Evolutionary conservation across 1,284 basidiomycete genomes (phyloP), one percentile per base, ranked within the genome.

Genomic region (Apiotrichum gamsii): DNA sequence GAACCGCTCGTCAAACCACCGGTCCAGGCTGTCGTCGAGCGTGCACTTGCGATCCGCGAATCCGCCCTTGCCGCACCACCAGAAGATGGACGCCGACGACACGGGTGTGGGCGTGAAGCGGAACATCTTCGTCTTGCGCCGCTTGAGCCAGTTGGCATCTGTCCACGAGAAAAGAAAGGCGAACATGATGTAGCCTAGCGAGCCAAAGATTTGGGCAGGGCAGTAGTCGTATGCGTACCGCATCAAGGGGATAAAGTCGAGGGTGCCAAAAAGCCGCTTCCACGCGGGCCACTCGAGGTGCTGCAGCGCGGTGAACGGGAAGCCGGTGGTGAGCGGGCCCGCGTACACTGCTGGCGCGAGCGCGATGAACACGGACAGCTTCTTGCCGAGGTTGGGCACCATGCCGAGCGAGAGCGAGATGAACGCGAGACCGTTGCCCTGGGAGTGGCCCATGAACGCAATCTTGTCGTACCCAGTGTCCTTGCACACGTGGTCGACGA

Each of bases 211-310:
- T 47, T 65, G 69, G 2, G 77, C 73, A 0, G 79, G 80, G 13
- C 74, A 75, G 59, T 72, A 77, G 56, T 80, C 74, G 63, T 80
- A 82, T n/a, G 78, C 75, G 65, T 72, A 74, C 39, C 77, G 72
- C 80, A 82, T 82, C 33, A 81, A 64, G 0, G 80, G 80, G 44
- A 81, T 80, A 54, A 81, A 82, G 60, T 82, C 80, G 50, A 81
- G 67, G 1, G 79, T 77, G 11, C 76, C 80, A 60, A 82, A 82
- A 49, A 80, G 64, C 23, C 76, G 61, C 47, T 76, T 74, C 80
- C 80, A 82, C 9, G 70, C 70, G 18, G 60, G 64, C 80, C 80
- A 81, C 43, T 78, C 76, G 52, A 79, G 69, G 45, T 68, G 69
- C 52, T 76, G 75, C 25, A 80, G 65, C 31, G 67, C 60, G 2